Base-by-base conservation (phyloP, 441 rosid genomes). In the Gossypium davidsonii region DNA sequence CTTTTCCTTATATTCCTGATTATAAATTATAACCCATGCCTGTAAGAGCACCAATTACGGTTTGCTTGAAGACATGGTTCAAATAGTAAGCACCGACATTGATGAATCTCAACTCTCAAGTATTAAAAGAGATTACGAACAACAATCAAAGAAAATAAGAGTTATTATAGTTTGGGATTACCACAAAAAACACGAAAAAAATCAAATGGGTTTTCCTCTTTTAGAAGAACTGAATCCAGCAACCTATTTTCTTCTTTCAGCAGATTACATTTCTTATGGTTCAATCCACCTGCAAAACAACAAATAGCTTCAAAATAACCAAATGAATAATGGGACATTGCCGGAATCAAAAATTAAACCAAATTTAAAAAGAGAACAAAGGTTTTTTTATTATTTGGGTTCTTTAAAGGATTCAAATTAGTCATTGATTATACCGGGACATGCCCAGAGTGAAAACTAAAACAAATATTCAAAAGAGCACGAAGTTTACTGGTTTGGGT, bases 181-280 rank as follows among this genome's bases (percentile, higher is more conserved):
- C 98, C 98, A 64, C 83, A 85, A 73, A 94, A 75, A 79, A 77
- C 74, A 25, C 92, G 97, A 55, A 89, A 74, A 76, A 94, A 89
- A 84, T 91, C 97, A 49, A 94, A 88, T 2, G 95, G 95, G 7
- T 84, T 90, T n/a, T 89, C 89, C 67, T 89, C 86, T 79, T 79
- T 84, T 17, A 58, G 59, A 74, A 46, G 79, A 68, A 84, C 79
- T 26, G 93, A 87, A 39, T 91, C 52, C 20, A 28, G 17, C 21
- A 42, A 15, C 55, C 5, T 65, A 25, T 52, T 76, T 63, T 72
- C 67, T 31, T 74, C 70, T 74, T 66, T 77, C 61, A 12, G 72
- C 52, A 67, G 48, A 79, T 21, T 73, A 15, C 71, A 44, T 17
- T 60, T 77, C 73, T 71, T 70, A 53, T 61, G 28, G 57, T 61